Evolutionary conservation across 179 eudicot species (phyloP).

Genomic region (Spinacia oleracea): DNA sequence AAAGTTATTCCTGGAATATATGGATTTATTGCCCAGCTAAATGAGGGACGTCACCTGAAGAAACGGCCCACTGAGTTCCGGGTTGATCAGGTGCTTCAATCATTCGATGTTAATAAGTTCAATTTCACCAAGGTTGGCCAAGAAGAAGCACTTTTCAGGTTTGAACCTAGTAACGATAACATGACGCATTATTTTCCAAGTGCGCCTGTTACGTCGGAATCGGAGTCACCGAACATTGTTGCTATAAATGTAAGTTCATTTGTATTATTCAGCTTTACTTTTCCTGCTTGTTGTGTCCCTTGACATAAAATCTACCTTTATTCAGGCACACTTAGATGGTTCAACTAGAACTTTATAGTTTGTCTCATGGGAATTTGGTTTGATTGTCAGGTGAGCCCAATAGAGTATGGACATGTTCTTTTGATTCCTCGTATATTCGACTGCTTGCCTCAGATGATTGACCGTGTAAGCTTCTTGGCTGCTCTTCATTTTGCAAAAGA

Average conservation of each 20-base stretch:
- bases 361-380: conserved; percentile 18
- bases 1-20: conserved; percentile 73
- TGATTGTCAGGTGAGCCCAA: conserved; percentile 76
- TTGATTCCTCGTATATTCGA: conserved; percentile 86
- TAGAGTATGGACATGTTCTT: conserved; percentile 93
- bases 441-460: conserved; percentile 86
- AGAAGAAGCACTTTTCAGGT: conserved; percentile 86
- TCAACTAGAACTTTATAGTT: neutral
- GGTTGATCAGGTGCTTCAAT: conserved; percentile 85
- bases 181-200: conserved; percentile 44
- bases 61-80: conserved; percentile 93
- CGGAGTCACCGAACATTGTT: conserved; percentile 48
- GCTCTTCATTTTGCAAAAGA: conserved; percentile 90
- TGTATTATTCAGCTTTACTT: neutral
- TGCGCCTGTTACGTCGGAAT: conserved; percentile 26
- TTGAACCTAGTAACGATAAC: conserved; percentile 59
- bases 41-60: conserved; percentile 93
- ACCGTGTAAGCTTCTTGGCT: conserved; percentile 69
- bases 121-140: conserved; percentile 94
- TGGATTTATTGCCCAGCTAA: conserved; percentile 82
- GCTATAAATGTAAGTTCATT: conserved; percentile 71
- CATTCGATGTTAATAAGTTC: conserved; percentile 83
- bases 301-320: neutral
- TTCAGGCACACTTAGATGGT: neutral
- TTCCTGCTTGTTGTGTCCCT: neutral